These are phyloP conservation scores for Jackrogersella minutella DNA, from an alignment of 495 filamentous ascomycete genomes.

Conservation along the genomic window DNA sequence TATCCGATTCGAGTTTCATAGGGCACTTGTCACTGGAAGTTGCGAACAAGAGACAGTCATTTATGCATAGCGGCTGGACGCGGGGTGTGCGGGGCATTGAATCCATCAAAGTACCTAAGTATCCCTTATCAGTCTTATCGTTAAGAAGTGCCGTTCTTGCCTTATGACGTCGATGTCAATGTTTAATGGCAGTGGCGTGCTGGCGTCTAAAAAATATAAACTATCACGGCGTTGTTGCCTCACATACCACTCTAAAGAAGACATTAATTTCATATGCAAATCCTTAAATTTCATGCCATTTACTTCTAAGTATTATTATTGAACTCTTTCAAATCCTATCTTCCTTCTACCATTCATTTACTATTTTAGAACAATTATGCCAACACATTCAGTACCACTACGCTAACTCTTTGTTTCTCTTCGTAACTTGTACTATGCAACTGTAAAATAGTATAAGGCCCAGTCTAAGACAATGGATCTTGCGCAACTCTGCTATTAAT, in stretches of 20 bases:
- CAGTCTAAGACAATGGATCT: neutral
- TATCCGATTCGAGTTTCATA: slow-evolving; percentile 16
- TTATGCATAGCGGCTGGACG: neutral
- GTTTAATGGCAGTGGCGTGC: too few species aligned
- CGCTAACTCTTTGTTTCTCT: neutral
- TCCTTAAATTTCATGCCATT: neutral
- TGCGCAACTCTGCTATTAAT: neutral
- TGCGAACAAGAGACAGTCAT: neutral
- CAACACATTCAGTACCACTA: too few species aligned
- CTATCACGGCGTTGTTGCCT: neutral
- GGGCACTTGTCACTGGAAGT: neutral
- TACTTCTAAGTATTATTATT: too few species aligned
- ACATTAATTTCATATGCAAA: neutral
- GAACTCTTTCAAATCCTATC: too few species aligned
- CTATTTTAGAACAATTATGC: too few species aligned
- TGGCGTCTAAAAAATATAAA: slow-evolving; percentile 22
- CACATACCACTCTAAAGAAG: neutral
- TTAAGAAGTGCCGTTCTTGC: slow-evolving; percentile 1
- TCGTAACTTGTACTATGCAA: neutral
- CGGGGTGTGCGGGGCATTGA: slow-evolving; percentile 30
- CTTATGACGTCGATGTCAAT: slow-evolving; percentile 14
- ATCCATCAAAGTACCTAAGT: neutral
- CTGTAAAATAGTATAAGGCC: neutral
- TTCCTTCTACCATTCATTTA: too few species aligned
- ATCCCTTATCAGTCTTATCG: neutral